Evolutionary conservation across 768 basidiomycete species (phyloP).

Genomic region (Psilocybe cubensis): DNA sequence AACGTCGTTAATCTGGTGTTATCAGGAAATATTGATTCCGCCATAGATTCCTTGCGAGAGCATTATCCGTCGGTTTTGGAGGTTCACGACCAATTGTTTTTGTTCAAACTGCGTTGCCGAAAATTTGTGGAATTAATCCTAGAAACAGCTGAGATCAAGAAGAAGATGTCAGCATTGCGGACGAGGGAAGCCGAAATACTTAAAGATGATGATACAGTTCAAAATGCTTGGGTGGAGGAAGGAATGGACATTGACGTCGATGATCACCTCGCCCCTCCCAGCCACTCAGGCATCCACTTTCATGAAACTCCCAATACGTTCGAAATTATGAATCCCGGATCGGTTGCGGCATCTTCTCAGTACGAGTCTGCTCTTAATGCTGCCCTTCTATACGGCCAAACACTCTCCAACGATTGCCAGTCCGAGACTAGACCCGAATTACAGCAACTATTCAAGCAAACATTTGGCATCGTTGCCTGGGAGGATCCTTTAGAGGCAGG

Average conservation of each 20-base stretch:
- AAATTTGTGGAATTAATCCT: constrained; percentile 85
- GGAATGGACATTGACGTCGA: constrained; percentile 69
- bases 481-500: constrained; percentile 72
- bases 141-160: constrained; percentile 70
- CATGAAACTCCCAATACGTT: constrained; percentile 1
- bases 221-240: constrained; percentile 41
- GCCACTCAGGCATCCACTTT: constrained; percentile 21
- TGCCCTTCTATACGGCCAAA: constrained; percentile 77
- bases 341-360: constrained; percentile 27
- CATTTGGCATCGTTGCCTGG: constrained; percentile 82
- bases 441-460: constrained; percentile 67
- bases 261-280: constrained; percentile 27
- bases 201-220: constrained; percentile 10
- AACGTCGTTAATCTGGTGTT: constrained; percentile 71
- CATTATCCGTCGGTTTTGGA: constrained; percentile 69
- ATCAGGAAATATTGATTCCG: constrained; percentile 71
- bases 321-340: neutral
- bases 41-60: constrained; percentile 55
- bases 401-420: constrained; percentile 70
- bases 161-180: constrained; percentile 50
- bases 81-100: constrained; percentile 68
- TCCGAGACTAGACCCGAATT: constrained; percentile 65
- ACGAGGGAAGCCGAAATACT: constrained; percentile 28
- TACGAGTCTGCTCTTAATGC: constrained; percentile 63
- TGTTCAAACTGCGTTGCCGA: constrained; percentile 83